A percentile compares a stretch with the other conserved stretches of the same genome.
Evolutionary conservation across 1,139 yeast species (phyloP).

Genomic region (Candida sanyaensis): DNA sequence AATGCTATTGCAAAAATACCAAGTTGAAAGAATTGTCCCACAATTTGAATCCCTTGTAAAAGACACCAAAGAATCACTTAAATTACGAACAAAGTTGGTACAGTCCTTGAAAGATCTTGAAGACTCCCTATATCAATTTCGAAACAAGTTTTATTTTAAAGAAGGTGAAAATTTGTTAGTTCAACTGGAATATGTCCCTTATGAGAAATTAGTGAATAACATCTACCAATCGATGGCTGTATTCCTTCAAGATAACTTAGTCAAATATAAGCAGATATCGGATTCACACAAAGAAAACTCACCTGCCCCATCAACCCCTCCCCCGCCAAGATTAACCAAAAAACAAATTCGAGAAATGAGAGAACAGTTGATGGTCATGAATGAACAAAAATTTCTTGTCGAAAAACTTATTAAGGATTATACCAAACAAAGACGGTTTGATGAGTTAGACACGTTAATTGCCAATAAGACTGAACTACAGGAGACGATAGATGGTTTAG

Average conservation of each 20-base stretch:
- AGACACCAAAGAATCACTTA: conserved; percentile 12
- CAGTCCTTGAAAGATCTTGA: conserved; percentile 38
- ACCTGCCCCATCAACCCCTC: neutral
- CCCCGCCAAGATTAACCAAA: conserved; percentile 37
- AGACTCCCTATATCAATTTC: conserved; percentile 25
- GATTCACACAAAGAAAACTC: conserved; percentile 20
- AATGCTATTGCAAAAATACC: conserved; percentile 34
- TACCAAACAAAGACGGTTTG: conserved; percentile 71
- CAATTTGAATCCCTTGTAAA: conserved; percentile 25
- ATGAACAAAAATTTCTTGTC: conserved; percentile 78
- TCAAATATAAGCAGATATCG: conserved; percentile 31
- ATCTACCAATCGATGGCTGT: conserved; percentile 35
- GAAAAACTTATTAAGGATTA: conserved; percentile 62
- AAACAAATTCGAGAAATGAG: conserved; percentile 59
- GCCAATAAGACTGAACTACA: conserved; percentile 61
- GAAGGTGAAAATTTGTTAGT: conserved; percentile 19
- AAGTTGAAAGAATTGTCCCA: conserved; percentile 33
- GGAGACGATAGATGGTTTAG: conserved; percentile 51
- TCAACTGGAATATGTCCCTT: conserved; percentile 15
- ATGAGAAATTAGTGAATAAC: conserved; percentile 28
- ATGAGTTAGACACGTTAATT: conserved; percentile 66
- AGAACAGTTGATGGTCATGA: conserved; percentile 81
- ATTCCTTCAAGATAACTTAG: conserved; percentile 37
- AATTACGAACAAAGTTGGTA: conserved; percentile 30
- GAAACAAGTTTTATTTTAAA: conserved; percentile 22